These are phyloP conservation scores for Dalechampia spathulata DNA, from an alignment of 441 rosid genomes.

Conservation along the genomic window DNA sequence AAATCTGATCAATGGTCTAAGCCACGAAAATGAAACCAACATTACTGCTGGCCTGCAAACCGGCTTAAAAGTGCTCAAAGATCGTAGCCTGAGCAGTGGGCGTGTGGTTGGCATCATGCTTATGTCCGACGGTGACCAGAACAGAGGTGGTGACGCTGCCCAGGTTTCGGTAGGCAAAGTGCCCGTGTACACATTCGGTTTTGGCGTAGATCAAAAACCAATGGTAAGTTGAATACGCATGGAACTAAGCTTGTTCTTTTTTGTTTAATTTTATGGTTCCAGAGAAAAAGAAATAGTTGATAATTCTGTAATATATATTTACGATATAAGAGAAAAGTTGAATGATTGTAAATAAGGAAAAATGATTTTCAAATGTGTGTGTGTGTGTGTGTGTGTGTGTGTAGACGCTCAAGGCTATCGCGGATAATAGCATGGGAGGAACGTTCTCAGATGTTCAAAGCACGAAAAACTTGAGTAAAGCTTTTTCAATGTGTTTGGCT, in stretches of 20 bases:
- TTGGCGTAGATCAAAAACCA: background rate
- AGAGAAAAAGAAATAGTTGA: too few relatives aligned
- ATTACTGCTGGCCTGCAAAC: background rate
- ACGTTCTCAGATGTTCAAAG: constrained; percentile 6
- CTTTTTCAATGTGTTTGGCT: constrained; percentile 6
- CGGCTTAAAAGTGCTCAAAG: background rate
- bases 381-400: too few relatives aligned
- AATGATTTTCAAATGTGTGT: too few relatives aligned
- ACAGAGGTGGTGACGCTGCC: background rate
- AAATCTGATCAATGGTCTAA: background rate
- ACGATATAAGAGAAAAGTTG: too few relatives aligned
- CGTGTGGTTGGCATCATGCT: constrained; percentile 1
- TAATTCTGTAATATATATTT: too few relatives aligned
- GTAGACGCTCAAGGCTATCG: background rate
- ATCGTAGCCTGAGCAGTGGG: background rate
- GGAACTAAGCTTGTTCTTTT: too few relatives aligned
- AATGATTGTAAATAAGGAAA: too few relatives aligned
- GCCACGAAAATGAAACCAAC: background rate
- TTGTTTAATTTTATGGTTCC: too few relatives aligned
- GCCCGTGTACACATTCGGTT: constrained; percentile 4
- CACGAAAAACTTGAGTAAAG: background rate
- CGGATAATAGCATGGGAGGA: background rate
- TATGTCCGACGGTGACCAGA: constrained; percentile 1
- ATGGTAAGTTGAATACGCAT: too few relatives aligned
- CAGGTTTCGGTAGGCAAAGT: background rate